Conservation (phyloP, 805 yeast genomes). For the Maudiozyma turicensis region DNA sequence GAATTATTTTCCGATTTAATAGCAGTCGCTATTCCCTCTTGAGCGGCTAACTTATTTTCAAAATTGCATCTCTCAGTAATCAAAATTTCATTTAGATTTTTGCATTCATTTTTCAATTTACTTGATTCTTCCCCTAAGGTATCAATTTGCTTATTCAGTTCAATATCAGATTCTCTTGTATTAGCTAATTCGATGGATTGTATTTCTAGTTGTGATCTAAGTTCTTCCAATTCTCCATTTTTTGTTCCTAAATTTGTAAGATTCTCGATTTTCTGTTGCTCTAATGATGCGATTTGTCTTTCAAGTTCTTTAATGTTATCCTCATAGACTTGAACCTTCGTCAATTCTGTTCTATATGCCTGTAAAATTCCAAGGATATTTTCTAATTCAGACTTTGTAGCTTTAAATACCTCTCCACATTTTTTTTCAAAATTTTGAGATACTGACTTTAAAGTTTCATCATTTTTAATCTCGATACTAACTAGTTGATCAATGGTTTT, state of each 20-base stretch:
- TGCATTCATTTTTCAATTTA: conserved; percentile 4
- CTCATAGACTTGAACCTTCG: conserved; percentile 10
- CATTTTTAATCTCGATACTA: background rate
- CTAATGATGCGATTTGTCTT: conserved; percentile 13
- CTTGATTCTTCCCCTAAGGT: conserved; percentile 5
- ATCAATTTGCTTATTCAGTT: conserved; percentile 7
- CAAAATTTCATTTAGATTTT: conserved; percentile 12
- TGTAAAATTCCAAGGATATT: background rate
- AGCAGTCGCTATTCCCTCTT: conserved; percentile 27
- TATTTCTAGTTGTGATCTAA: conserved; percentile 3
- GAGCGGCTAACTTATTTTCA: conserved; percentile 31
- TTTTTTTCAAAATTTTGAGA: background rate
- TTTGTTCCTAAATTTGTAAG: conserved; percentile 17
- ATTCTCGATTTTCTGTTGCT: conserved; percentile 19
- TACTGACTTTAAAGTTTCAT: background rate
- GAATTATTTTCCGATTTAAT: conserved; percentile 23
- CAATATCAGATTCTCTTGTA: conserved; percentile 5
- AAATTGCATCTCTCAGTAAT: conserved; percentile 18
- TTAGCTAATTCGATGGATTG: conserved; percentile 8
- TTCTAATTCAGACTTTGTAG: background rate
- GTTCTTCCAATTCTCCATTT: conserved; percentile 21
- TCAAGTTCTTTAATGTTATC: conserved; percentile 11
- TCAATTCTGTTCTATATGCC: conserved; percentile 8
- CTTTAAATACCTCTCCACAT: background rate
- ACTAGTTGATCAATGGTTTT: background rate